phyloP scores from a whole-genome alignment of 1,284 basidiomycete genomes.

The Blastosporella zonata region DNA sequence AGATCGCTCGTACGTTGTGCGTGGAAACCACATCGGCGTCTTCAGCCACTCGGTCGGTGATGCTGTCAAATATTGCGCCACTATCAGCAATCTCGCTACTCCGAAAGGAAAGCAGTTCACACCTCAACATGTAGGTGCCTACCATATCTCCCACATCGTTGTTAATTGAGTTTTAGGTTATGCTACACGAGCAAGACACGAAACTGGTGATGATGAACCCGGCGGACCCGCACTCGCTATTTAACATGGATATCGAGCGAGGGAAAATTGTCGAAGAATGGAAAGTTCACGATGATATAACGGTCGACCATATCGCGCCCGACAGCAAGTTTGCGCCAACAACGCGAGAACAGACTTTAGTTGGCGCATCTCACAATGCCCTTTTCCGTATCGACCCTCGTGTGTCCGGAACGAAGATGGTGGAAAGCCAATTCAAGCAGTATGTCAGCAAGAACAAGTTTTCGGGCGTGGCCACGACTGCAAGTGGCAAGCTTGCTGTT shows the following conservation, averaged over 20 bases:
- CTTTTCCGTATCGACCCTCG: constrained; percentile 98
- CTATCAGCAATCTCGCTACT: constrained; percentile 83
- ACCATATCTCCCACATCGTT: constrained; percentile 3
- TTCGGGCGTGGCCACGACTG: constrained; percentile 90
- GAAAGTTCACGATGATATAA: constrained; percentile 90
- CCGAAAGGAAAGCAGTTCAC: constrained; percentile 83
- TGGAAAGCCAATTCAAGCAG: constrained; percentile 95
- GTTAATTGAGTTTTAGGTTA: constrained; percentile 57
- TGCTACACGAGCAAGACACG: constrained; percentile 96
- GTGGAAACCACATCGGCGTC: constrained; percentile 97
- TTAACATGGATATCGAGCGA: constrained; percentile 90
- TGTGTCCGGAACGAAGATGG: constrained; percentile 86
- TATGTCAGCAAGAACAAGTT: constrained; percentile 96
- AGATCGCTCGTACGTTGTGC: constrained; percentile 92
- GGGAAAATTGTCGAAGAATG: constrained; percentile 99
- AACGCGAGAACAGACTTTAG: constrained; percentile 89
- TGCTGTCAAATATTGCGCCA: constrained; percentile 84
- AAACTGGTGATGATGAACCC: constrained; percentile 96
- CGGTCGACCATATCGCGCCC: constrained; percentile 88
- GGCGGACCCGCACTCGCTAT: constrained; percentile 80
- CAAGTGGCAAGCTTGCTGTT: constrained; percentile 84
- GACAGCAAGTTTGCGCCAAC: constrained; percentile 95
- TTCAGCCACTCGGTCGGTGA: constrained; percentile 83
- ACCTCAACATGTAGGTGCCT: constrained; percentile 70
- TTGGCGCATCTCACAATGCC: constrained; percentile 91